phyloP scores from a whole-genome alignment of 305 asterid species.

The Rubia occidens region DNA sequence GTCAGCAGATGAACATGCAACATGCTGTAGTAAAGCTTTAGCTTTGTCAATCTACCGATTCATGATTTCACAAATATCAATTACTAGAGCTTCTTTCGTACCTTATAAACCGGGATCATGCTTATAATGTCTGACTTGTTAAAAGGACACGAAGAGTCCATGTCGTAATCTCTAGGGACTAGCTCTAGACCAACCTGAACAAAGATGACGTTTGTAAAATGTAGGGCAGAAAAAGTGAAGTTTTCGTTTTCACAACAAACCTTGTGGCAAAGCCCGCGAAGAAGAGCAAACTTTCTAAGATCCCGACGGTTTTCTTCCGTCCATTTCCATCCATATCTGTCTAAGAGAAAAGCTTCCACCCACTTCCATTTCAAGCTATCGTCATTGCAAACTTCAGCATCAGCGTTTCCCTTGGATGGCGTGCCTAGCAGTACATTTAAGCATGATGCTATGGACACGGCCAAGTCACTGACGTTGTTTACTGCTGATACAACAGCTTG shows the following conservation, averaged over 20 bases:
- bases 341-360: conserved; percentile 75
- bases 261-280: conserved; percentile 97
- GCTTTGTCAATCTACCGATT: conserved; percentile 24
- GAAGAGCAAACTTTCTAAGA: conserved; percentile 76
- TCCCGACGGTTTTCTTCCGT: conserved; percentile 54
- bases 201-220: conserved; percentile 10
- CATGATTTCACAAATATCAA: conserved; percentile 13
- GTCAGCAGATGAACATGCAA: conserved; percentile 98
- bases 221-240: conserved; percentile 15
- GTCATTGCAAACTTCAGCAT: conserved; percentile 32
- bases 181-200: conserved; percentile 89
- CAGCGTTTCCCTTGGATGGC: conserved; percentile 38
- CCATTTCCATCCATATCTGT: conserved; percentile 78
- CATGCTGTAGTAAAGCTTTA: conserved; percentile 59
- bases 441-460: conserved; percentile 65
- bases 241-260: conserved; percentile 22
- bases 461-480: conserved; percentile 52
- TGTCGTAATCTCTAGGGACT: conserved; percentile 89
- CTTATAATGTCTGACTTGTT: conserved; percentile 71
- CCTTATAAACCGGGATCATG: conserved; percentile 97
- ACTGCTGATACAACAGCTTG: conserved; percentile 80
- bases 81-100: conserved; percentile 19
- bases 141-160: conserved; percentile 70
- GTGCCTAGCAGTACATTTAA: conserved; percentile 87
- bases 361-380: conserved; percentile 79